Conservation (phyloP, 2,329 filamentous ascomycete genomes). For the Neophaeococcomyces aloes region DNA sequence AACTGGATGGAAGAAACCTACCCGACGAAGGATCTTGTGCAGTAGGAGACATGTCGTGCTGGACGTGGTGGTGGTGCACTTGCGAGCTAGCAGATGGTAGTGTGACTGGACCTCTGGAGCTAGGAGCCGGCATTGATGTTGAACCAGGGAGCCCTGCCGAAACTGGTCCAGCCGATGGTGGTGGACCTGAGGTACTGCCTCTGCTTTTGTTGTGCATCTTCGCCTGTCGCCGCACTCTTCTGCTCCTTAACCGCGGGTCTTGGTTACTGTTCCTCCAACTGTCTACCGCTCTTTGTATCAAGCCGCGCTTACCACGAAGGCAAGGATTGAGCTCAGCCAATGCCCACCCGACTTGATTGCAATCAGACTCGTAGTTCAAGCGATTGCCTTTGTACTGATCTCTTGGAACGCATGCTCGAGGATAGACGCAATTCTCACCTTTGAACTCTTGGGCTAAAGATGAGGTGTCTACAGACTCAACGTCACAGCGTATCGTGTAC, state of each 20-base stretch:
- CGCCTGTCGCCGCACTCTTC: constrained; percentile 85
- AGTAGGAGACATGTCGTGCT: constrained; percentile 52
- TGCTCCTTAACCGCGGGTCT: constrained; percentile 79
- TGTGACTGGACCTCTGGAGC: constrained; percentile 35
- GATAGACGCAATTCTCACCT: constrained; percentile 96
- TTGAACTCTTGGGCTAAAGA: constrained; percentile 81
- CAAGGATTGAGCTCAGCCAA: constrained; percentile 85
- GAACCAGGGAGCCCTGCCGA: constrained; percentile 52
- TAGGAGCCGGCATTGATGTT: constrained; percentile 46
- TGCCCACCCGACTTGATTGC: constrained; percentile 99
- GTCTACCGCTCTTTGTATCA: constrained; percentile 94
- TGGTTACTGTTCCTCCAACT: constrained; percentile 99
- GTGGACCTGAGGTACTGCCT: constrained; percentile 43
- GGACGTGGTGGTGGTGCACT: constrained; percentile 66
- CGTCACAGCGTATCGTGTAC: constrained; percentile 95
- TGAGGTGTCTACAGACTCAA: constrained; percentile 90
- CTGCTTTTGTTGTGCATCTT: constrained; percentile 86
- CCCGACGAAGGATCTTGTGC: constrained; percentile 44
- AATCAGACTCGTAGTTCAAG: constrained; percentile 93
- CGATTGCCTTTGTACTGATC: constrained; percentile 95
- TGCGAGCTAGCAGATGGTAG: constrained; percentile 59
- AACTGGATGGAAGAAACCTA: constrained; percentile 8
- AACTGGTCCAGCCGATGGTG: constrained; percentile 59
- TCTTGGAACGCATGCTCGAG: constrained; percentile 85
- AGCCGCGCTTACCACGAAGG: constrained; percentile 80